Evolutionary conservation across 169 alveolate genomes (phyloP), one percentile per base, ranked within the genome.

Genomic region (Plasmodium ovale): DNA sequence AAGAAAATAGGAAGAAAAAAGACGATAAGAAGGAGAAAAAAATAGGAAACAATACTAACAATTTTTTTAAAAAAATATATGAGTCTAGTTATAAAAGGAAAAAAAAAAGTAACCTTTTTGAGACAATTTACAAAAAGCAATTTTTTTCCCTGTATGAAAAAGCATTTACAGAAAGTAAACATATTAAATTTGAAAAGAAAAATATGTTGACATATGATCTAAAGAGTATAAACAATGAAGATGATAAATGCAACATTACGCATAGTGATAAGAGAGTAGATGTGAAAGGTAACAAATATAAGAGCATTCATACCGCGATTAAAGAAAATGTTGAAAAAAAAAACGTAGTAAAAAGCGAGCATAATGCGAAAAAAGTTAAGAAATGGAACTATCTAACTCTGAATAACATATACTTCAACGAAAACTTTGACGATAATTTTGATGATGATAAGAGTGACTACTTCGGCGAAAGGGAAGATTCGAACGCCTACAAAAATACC

Each of bases 141-240:
- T 74, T 74, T 58, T 74, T 74, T 14, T 74, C 88, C 29, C 51
- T 74, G 58, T 74, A 74, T 51, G 71, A 74, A 60, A 27, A 74
- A 42, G 51, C 37, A 29, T 74, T 74, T 42, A 74, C 64, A 23
- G 88, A 74, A 74, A 62, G 60, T 59, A 29, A 59, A 39, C 33
- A 74, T 5, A 31, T 74, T 14, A 74, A 74, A 74, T 74, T 74
- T 74, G 74, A 74, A 29, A 74, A 60, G 19, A 74, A 59, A 74
- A 59, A 74, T n/a, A 19, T 74, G 29, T 42, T 72, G 51, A 59
- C 67, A 12, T 7, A 35, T 33, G 44, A 62, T 27, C 27, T 44
- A 33, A 74, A 74, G 4, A 53, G 23, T 42, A 42, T 10, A n/a
- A 14, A 16, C 14, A 14, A 37, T 68, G 56, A 47, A 14, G 16